A percentile compares a stretch with the other conserved stretches of the same genome.
Conservation (phyloP, 768 basidiomycete genomes). For the Psilocybe sp. region DNA sequence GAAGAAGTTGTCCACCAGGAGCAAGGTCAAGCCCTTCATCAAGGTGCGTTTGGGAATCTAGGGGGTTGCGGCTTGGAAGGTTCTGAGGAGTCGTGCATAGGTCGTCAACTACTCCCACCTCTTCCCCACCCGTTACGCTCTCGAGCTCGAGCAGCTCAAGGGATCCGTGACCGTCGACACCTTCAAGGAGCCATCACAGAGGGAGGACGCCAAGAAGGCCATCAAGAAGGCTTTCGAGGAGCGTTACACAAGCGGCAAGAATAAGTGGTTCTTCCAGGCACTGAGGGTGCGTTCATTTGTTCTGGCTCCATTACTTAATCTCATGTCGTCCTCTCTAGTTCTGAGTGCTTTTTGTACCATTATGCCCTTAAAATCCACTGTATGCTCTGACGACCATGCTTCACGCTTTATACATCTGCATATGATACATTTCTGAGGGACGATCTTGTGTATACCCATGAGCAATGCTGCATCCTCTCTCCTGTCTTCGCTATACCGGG, state of each 20-base stretch:
- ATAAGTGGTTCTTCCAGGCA: constrained; percentile 95
- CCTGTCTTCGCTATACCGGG: no score
- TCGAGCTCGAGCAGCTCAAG: constrained; percentile 95
- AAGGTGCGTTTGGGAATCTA: constrained; percentile 57
- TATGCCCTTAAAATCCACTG: constrained; percentile 31
- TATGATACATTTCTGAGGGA: constrained; percentile 8
- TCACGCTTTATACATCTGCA: constrained; percentile 17
- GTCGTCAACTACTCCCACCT: constrained; percentile 97
- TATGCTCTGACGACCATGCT: constrained; percentile 34
- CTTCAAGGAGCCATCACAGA: constrained; percentile 96
- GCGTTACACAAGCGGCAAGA: constrained; percentile 89
- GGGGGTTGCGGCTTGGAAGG: background rate
- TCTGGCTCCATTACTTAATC: background rate
- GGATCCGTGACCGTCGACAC: constrained; percentile 80
- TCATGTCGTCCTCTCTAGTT: constrained; percentile 23
- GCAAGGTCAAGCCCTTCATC: constrained; percentile 99
- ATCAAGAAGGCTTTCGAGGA: constrained; percentile 98
- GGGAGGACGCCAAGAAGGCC: constrained; percentile 92
- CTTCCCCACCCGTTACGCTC: constrained; percentile 97
- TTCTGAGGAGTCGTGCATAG: constrained; percentile 34
- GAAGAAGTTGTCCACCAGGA: constrained; percentile 89
- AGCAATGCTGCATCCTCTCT: background rate
- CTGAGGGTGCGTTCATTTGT: constrained; percentile 58
- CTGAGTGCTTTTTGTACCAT: constrained; percentile 29
- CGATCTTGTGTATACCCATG: constrained; percentile 2